A percentile compares a stretch with the other conserved stretches of the same genome.
phyloP scores from a whole-genome alignment of 2,329 filamentous ascomycete genomes.

The Fusarium coicis region DNA sequence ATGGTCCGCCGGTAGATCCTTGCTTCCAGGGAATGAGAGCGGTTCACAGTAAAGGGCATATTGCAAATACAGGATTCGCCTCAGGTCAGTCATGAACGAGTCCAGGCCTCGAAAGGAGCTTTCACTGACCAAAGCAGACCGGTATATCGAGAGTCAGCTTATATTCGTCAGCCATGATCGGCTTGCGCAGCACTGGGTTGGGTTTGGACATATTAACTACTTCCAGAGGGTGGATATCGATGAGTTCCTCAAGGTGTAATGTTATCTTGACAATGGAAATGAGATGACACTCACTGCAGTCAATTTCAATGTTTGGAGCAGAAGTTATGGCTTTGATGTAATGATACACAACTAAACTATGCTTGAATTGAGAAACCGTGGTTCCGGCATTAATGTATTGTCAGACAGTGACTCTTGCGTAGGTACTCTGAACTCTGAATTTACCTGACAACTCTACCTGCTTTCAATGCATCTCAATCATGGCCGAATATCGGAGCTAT shows the following conservation, averaged over 20 bases:
- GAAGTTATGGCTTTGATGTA: background rate
- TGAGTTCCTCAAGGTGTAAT: constrained; percentile 51
- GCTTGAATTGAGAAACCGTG: background rate
- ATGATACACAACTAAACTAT: background rate
- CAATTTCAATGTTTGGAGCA: rapidly evolving
- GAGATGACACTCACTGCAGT: background rate
- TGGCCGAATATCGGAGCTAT: background rate
- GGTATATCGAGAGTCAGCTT: constrained; percentile 79
- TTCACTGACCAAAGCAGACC: constrained; percentile 60
- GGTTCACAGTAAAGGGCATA: constrained; percentile 79
- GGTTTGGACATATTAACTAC: constrained; percentile 68
- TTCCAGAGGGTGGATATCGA: constrained; percentile 71
- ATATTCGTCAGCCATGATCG: constrained; percentile 81
- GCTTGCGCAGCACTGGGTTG: constrained; percentile 85
- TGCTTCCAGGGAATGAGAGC: constrained; percentile 80
- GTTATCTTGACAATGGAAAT: rapidly evolving
- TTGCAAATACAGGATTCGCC: constrained; percentile 77
- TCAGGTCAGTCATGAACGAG: constrained; percentile 63
- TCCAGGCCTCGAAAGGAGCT: no score
- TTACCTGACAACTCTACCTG: rapidly evolving
- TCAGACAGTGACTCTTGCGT: no score
- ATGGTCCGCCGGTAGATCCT: constrained; percentile 68
- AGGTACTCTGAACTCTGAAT: no score
- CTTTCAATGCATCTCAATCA: no score
- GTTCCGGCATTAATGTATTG: no score